Evolutionary conservation across 495 filamentous ascomycete genomes (phyloP).

Genomic region (Arthonia radiata): DNA sequence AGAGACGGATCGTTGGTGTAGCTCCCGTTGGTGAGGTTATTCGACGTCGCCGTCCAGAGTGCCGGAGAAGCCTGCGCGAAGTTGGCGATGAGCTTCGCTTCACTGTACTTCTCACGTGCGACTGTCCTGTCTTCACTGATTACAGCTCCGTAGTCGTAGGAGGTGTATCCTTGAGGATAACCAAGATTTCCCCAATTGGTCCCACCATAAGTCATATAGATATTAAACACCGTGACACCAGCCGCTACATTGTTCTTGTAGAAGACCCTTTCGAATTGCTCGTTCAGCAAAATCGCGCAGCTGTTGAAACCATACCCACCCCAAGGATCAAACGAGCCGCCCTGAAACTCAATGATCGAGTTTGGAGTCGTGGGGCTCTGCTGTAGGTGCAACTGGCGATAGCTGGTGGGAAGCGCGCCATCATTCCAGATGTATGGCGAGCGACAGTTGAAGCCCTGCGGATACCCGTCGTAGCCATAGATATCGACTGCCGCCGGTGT

Average conservation of each 20-base stretch:
- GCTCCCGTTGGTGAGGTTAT: conserved; percentile 21
- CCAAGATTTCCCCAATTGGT: conserved; percentile 74
- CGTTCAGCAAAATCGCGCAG: conserved; percentile 36
- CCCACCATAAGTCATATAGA: conserved; percentile 52
- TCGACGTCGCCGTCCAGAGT: conserved; percentile 30
- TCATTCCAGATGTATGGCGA: conserved; percentile 25
- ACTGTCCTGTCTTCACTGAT: conserved; percentile 44
- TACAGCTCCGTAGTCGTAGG: conserved; percentile 44
- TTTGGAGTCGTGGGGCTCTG: conserved; percentile 40
- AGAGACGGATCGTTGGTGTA: conserved; percentile 25
- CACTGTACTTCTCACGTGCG: conserved; percentile 51
- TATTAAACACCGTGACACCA: conserved; percentile 31
- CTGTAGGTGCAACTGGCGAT: conserved; percentile 17
- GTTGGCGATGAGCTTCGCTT: conserved; percentile 48
- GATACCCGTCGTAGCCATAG: conserved; percentile 55
- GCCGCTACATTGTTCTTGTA: conserved; percentile 57
- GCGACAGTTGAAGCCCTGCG: conserved; percentile 31
- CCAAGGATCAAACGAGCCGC: conserved; percentile 55
- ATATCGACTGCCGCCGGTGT: conserved; percentile 47
- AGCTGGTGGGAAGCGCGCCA: conserved; percentile 20
- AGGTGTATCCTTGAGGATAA: conserved; percentile 45
- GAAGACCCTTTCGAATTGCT: conserved; percentile 52
- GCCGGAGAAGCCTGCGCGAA: conserved; percentile 44
- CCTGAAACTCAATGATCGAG: conserved; percentile 43
- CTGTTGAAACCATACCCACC: conserved; percentile 34